A percentile compares a stretch with the other conserved stretches of the same genome.
phyloP scores from a whole-genome alignment of 2,329 filamentous ascomycete genomes.

The Exophiala viscosa region DNA sequence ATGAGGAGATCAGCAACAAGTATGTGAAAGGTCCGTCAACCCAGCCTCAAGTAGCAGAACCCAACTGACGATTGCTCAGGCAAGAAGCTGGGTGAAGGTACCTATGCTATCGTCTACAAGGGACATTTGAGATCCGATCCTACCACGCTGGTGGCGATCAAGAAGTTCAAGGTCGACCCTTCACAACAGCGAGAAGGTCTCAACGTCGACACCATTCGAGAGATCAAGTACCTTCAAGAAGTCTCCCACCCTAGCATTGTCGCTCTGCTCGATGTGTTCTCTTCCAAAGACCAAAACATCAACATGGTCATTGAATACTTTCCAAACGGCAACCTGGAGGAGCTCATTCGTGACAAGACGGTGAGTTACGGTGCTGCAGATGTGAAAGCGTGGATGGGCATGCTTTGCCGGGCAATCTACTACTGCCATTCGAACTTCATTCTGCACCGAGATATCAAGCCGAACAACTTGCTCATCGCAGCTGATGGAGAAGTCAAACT shows the following conservation, averaged over 20 bases:
- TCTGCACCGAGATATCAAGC: constrained; percentile 96
- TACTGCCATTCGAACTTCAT: constrained; percentile 96
- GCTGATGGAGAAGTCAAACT: constrained; percentile 91
- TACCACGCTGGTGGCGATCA: constrained; percentile 67
- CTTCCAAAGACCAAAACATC: constrained; percentile 92
- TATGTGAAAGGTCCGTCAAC: constrained; percentile 71
- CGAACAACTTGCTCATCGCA: constrained; percentile 94
- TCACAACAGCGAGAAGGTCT: constrained; percentile 74
- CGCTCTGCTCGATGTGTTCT: constrained; percentile 85
- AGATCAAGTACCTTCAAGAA: constrained; percentile 93
- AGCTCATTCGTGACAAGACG: constrained; percentile 81
- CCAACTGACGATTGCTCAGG: constrained; percentile 46
- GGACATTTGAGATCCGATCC: constrained; percentile 74
- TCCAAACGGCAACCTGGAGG: constrained; percentile 89
- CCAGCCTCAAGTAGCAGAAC: constrained; percentile 1
- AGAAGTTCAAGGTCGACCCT: constrained; percentile 52
- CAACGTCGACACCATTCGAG: constrained; percentile 88
- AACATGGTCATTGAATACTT: constrained; percentile 93
- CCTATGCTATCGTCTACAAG: constrained; percentile 92
- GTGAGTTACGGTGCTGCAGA: constrained; percentile 83
- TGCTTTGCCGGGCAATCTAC: constrained; percentile 89
- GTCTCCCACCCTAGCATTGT: constrained; percentile 95
- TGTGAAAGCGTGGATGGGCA: constrained; percentile 98
- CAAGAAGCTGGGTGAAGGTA: constrained; percentile 91
- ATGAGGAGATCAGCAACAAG: constrained; percentile 77